Base-by-base conservation (phyloP, 208 protist species). In the Leishmania amazonensis region DNA sequence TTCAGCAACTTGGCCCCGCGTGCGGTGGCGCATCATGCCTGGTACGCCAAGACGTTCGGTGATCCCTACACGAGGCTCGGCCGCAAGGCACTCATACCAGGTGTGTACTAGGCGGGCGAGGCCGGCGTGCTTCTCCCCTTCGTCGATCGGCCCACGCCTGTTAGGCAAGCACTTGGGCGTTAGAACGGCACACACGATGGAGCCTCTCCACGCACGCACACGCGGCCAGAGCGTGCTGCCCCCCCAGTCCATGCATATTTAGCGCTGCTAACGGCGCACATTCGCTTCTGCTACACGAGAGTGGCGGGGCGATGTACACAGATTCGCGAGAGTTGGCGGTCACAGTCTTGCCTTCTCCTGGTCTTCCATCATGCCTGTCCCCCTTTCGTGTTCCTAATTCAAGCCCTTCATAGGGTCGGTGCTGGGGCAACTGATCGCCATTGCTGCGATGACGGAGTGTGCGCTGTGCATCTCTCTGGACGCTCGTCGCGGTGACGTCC, bases 1-100 rank as follows among this genome's bases (percentile, higher is more conserved):
- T 17, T 89, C 49, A 82, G 87, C 45, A 97, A 97, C 77, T 75
- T 96, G 21, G 76, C 93, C 19, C 94, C 94, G 17, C 91, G 94
- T 7, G 94, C 83, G 1, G 67, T 81, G 42, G 86, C 84, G 64
- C 92, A 96, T 74, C 94, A 97, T 74, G 71, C 19, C 45, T 97
- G 92, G 91, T 97, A 97, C 76, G 11, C 38, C 2, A 42, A 76
- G 57, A 88, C 77, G 62, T 97, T 97, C 77, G 92, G 92, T 3
- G 75, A 83, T 24, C 58, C 53, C 5, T 97, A 97, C 79, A 58
- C 31, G 0, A 64, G 51, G 13, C 85, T 97, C 13, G 5, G 81
- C 24, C 88, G 91, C 73, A 40, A 54, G 0, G 87, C 87, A 7
- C 65, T 95, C 1, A 28, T 95, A 42, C 93, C 90, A 35, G 78